These are phyloP conservation scores for Pseudogymnoascus sp. DNA, from an alignment of 2,329 filamentous ascomycete species.

Conservation along the genomic window DNA sequence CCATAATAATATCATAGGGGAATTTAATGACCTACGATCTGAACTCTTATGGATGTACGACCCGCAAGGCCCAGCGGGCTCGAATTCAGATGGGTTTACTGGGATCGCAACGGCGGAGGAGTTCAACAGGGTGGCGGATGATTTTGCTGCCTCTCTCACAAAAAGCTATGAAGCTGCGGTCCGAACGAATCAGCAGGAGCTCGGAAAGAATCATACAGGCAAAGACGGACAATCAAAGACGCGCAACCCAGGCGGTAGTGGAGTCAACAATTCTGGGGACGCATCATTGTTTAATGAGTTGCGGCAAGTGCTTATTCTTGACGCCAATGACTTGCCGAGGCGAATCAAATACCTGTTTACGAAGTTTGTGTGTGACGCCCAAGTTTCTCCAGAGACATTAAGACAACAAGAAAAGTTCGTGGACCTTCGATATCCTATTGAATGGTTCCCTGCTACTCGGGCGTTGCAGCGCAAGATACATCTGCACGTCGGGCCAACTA, in stretches of 20 bases:
- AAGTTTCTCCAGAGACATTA: slow-evolving; percentile 44
- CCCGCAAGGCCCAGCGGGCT: neutral
- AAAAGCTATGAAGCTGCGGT: slow-evolving; percentile 15
- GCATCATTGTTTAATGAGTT: slow-evolving; percentile 3
- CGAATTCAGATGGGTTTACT: neutral
- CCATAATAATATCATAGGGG: neutral
- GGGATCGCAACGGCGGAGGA: slow-evolving; percentile 9
- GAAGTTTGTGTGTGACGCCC: slow-evolving; percentile 51
- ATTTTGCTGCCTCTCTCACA: slow-evolving; percentile 14
- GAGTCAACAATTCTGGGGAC: neutral
- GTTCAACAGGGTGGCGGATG: slow-evolving; percentile 16
- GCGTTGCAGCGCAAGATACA: slow-evolving; percentile 75
- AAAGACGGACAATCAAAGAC: neutral
- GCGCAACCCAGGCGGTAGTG: slow-evolving; percentile 16
- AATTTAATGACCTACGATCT: neutral
- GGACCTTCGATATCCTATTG: slow-evolving; percentile 81
- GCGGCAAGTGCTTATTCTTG: slow-evolving; percentile 28
- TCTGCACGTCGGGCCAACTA: slow-evolving; percentile 91
- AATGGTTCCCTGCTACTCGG: slow-evolving; percentile 87
- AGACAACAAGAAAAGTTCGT: slow-evolving; percentile 53
- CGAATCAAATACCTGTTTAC: slow-evolving; percentile 64
- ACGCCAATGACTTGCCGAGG: slow-evolving; percentile 42
- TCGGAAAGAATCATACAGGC: neutral
- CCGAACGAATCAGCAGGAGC: slow-evolving; percentile 11
- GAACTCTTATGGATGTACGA: neutral